A percentile compares a stretch with the other conserved stretches of the same genome.
These are phyloP conservation scores for Penicillium taxi DNA, from an alignment of 495 filamentous ascomycete species.

Conservation along the genomic window DNA sequence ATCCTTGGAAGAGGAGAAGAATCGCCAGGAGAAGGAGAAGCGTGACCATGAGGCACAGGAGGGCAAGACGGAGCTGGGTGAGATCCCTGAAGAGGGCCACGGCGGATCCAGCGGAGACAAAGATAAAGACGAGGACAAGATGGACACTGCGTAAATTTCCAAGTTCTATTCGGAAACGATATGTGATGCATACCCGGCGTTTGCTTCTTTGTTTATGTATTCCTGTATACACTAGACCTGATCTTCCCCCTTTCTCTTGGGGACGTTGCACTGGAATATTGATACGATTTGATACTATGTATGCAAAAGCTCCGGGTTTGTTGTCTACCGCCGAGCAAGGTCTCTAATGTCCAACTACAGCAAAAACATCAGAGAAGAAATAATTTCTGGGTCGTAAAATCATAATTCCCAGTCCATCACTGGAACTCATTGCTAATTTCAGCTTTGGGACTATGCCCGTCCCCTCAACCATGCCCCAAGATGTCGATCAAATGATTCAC, in stretches of 20 bases:
- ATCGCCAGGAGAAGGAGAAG: slow-evolving; percentile 75
- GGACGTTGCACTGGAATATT: slow-evolving; percentile 14
- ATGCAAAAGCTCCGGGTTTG: slow-evolving; percentile 5
- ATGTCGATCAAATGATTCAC: slow-evolving; percentile 87
- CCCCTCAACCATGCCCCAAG: slow-evolving; percentile 47
- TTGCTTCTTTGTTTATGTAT: slow-evolving; percentile 16
- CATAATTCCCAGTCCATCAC: slow-evolving; percentile 14
- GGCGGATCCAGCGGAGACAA: slow-evolving; percentile 61
- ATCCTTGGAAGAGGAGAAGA: slow-evolving; percentile 97
- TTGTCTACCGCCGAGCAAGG: slow-evolving; percentile 7
- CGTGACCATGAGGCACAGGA: slow-evolving; percentile 68
- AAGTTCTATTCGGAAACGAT: slow-evolving; percentile 15
- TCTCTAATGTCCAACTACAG: background rate
- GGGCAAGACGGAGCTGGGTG: slow-evolving; percentile 59
- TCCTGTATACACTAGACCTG: slow-evolving; percentile 24
- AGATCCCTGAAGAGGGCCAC: slow-evolving; percentile 76
- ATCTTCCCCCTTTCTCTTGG: background rate
- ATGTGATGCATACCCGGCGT: slow-evolving; percentile 43
- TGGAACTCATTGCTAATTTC: background rate
- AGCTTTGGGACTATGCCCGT: slow-evolving; percentile 18
- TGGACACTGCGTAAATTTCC: slow-evolving; percentile 44
- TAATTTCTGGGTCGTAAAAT: slow-evolving; percentile 24
- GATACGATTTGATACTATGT: slow-evolving; percentile 21
- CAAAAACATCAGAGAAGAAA: slow-evolving; percentile 4
- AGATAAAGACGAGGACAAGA: slow-evolving; percentile 77